Conservation (phyloP, 371 early-diverging fungal genomes). For the Mucor lusitanicus region DNA sequence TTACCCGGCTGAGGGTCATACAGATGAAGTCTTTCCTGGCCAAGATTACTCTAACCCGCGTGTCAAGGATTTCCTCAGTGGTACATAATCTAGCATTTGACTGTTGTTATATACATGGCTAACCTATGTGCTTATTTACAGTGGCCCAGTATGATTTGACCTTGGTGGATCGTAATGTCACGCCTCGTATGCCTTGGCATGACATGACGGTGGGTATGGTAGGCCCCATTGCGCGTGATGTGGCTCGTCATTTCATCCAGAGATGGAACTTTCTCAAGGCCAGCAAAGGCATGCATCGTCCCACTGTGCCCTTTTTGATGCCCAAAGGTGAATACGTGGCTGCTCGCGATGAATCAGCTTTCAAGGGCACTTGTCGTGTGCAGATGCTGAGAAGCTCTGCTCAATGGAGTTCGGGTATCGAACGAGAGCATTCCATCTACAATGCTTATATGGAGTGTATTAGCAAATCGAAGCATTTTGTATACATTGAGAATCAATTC, state of each 20-base stretch:
- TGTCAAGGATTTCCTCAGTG: slow-evolving; percentile 83
- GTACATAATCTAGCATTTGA: no score
- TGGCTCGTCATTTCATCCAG: slow-evolving; percentile 89
- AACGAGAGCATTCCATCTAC: slow-evolving; percentile 75
- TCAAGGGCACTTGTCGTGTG: slow-evolving; percentile 65
- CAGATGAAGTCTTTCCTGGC: slow-evolving; percentile 76
- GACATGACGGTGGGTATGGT: slow-evolving; percentile 82
- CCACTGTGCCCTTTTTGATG: slow-evolving; percentile 69
- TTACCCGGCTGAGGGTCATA: slow-evolving; percentile 54
- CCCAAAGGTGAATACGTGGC: slow-evolving; percentile 83
- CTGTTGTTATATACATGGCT: not conserved
- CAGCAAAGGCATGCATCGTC: slow-evolving; percentile 65
- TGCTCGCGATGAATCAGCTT: slow-evolving; percentile 66
- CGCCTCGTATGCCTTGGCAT: slow-evolving; percentile 95
- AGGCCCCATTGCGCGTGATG: slow-evolving; percentile 81
- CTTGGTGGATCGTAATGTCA: slow-evolving; percentile 58
- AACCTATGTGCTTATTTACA: slow-evolving; percentile 2
- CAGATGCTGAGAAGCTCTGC: slow-evolving; percentile 72
- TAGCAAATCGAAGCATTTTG: slow-evolving; percentile 74
- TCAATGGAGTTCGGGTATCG: slow-evolving; percentile 72
- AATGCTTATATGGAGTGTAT: slow-evolving; percentile 85
- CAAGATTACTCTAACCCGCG: slow-evolving; percentile 93
- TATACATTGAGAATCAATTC: slow-evolving; percentile 97
- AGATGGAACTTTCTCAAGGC: slow-evolving; percentile 90
- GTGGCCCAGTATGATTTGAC: slow-evolving; percentile 58